Base-by-base conservation (phyloP, 371 early-diverging fungal species). In the Mucor irregularis region DNA sequence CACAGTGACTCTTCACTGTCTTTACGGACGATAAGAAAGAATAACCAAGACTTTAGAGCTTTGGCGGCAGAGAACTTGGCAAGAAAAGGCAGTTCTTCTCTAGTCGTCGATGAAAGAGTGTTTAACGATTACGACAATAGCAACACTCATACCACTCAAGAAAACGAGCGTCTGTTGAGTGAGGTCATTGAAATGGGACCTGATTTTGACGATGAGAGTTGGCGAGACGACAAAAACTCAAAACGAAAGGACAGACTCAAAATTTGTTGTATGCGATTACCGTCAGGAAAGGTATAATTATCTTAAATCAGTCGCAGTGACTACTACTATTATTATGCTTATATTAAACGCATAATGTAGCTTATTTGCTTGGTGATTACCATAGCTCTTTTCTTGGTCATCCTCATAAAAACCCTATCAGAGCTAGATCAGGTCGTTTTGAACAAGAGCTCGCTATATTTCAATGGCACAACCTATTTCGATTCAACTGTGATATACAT, bases 401-500 rank as follows among this genome's bases (percentile, higher is more conserved):
- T n/a, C n/a, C n/a, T n/a, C n/a, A n/a, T n/a, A n/a, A n/a, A n/a
- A n/a, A n/a, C n/a, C n/a, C n/a, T n/a, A n/a, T n/a, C n/a, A 16
- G 42, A 42, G 13, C 28, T 51, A 8, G 40, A 51, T 13, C 29
- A 39, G 2, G 5, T 19, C 1, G n/a, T 16, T 5, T 10, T 24
- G 30, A 50, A 45, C 5, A 58, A 21, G 22, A 14, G 33, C 4
- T 14, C 16, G 2, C 24, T 76, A 24, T 69, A 63, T 25, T 76
- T 53, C 28, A 90, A 90, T 57, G 90, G 90, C n/a, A 81, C 88
- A 3, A 78, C 82, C 43, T 66, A 68, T 42, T 90, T 87, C 71
- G 76, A 73, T 39, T 71, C 84, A 9, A 89, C 92, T 0, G 83
- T 93, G 6, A 80, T 97, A 31, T 68, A 94, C 16, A 61, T 97